These are phyloP conservation scores for Chloromonas sp. DNA, from an alignment of 163 green algal species.

Conservation along the genomic window DNA sequence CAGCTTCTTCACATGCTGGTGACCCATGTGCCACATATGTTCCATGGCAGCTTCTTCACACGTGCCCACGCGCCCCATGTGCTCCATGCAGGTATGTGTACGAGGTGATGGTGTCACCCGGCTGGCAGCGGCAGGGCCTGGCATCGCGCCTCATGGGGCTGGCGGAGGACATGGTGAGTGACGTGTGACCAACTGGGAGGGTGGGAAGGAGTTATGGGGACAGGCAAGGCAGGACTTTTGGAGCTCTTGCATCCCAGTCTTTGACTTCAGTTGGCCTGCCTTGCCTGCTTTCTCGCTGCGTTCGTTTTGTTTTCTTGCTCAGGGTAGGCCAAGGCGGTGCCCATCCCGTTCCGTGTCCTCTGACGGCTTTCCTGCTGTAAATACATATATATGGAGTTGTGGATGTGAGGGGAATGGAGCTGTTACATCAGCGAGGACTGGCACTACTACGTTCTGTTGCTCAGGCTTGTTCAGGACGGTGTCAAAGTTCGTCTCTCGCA, in stretches of 20 bases:
- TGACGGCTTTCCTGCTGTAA: no score
- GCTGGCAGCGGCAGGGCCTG: conserved; percentile 2
- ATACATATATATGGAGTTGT: no score
- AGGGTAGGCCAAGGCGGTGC: no score
- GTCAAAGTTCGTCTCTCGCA: not conserved
- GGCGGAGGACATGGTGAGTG: conserved; percentile 11
- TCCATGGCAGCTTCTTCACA: no score
- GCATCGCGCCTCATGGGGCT: conserved; percentile 3
- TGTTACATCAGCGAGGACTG: no score
- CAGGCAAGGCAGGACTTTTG: not conserved
- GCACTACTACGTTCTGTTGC: no score
- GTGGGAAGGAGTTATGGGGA: not conserved
- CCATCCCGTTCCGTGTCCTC: no score
- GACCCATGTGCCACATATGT: no score
- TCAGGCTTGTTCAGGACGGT: no score
- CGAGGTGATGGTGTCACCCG: conserved; percentile 9
- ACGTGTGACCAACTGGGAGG: not conserved
- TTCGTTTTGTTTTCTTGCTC: no score
- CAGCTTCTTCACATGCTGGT: no score
- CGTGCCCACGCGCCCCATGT: not conserved
- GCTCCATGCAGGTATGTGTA: conserved; percentile 9
- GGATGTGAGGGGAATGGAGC: no score
- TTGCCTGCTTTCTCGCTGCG: not conserved
- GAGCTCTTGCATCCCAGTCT: not conserved
- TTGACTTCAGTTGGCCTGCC: not conserved